Base-by-base conservation (phyloP, 2,329 filamentous ascomycete genomes). In the Diaporthe amygdali region DNA sequence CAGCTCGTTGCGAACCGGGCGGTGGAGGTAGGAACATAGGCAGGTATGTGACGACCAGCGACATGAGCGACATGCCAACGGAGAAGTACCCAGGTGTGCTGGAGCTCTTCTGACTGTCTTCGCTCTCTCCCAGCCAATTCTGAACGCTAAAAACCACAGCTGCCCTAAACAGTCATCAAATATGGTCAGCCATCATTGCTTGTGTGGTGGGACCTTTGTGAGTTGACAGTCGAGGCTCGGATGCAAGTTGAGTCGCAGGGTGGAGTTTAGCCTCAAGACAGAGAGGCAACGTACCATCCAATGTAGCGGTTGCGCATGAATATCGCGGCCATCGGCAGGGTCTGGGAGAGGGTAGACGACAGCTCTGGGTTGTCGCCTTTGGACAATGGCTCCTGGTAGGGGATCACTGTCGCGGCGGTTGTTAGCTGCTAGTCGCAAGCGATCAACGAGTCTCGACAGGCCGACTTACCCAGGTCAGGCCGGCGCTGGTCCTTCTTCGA, bases 301-400 rank as follows among this genome's bases (percentile, higher is more conserved):
- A 92, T 84, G 78, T 89, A 96, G 88, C 94, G 93, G 84, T 97
- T 97, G 76, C 95, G 89, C 77, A 93, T 96, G 81, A 97, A 96
- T 88, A 97, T 97, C 74, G 95, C 95, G 71, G 94, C 95, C 96
- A 98, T 98, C 71, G 96, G 96, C 79, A 98, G 86, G 44, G 95
- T 97, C 79, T 92, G 96, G 34, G 88, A 85, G 69, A 92, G 78
- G 34, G 87, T 94, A 82, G 93, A 92, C 67, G 90, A 86, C 81
- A 97, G 89, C 79, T 97, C 95, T 75, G 88, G 84, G 74, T 85
- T 77, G 25, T 89, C 88, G 78, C 87, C 88, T 77, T 91, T 90
- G 76, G 89, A 85, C 61, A 87, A 85, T 52, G 94, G 94, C 76
- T 93, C 92, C 82, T 94, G 90, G 82, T 96, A 98, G 72, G 95